phyloP scores from a whole-genome alignment of 768 basidiomycete genomes.

The Steccherinum ochraceum region DNA sequence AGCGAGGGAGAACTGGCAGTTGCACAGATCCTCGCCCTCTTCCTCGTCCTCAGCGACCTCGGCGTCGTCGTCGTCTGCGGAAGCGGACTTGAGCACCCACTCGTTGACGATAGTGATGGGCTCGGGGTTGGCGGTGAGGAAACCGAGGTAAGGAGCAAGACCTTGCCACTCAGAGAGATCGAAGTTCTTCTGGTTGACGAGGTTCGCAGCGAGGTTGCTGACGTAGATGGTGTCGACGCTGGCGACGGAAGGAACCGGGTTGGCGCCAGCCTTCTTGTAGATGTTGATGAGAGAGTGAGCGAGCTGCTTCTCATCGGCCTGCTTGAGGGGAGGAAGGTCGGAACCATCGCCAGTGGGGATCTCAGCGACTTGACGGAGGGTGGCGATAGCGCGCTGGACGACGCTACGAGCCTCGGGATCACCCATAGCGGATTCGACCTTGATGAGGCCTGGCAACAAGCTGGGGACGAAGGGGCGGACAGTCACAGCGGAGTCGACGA shows the following conservation, averaged over 20 bases:
- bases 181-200: slow-evolving; percentile 89
- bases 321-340: slow-evolving; percentile 80
- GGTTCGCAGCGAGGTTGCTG: slow-evolving; percentile 74
- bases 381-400: slow-evolving; percentile 85
- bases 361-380: slow-evolving; percentile 92
- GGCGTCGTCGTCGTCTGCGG: slow-evolving; percentile 63
- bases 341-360: slow-evolving; percentile 88
- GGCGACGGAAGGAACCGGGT: slow-evolving; percentile 48
- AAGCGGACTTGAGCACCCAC: slow-evolving; percentile 87
- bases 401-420: slow-evolving; percentile 98
- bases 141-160: slow-evolving; percentile 70
- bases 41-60: slow-evolving; percentile 83
- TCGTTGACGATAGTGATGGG: slow-evolving; percentile 65
- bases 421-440: slow-evolving; percentile 90
- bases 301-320: slow-evolving; percentile 64
- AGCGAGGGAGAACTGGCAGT: slow-evolving; percentile 97
- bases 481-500: slow-evolving; percentile 90
- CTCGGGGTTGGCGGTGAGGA: slow-evolving; percentile 59
- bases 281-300: slow-evolving; percentile 60
- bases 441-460: slow-evolving; percentile 91
- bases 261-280: slow-evolving; percentile 79
- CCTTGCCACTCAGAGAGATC: slow-evolving; percentile 83
- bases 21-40: slow-evolving; percentile 97
- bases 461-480: slow-evolving; percentile 97
- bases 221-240: slow-evolving; percentile 63